phyloP scores from a whole-genome alignment of 176 grass and related monocot species.

The Echinochloa phyllopogon region DNA sequence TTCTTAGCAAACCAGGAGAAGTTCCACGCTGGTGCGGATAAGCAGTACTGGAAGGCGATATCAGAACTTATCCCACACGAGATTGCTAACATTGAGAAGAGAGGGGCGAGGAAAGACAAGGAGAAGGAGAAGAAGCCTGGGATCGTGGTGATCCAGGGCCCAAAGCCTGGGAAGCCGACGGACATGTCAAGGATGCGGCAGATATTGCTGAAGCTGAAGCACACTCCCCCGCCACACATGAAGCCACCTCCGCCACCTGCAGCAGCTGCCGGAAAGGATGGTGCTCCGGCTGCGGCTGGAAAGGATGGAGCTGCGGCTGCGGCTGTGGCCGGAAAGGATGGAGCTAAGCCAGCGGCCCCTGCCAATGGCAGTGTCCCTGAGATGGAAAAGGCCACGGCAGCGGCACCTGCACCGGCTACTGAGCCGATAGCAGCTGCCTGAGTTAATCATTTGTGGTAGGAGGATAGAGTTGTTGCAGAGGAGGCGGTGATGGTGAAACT shows the following conservation, averaged over 20 bases:
- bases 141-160: constrained; percentile 75
- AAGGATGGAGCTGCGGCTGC: constrained; percentile 46
- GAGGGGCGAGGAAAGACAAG: constrained; percentile 71
- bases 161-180: constrained; percentile 82
- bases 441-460: constrained; percentile 35
- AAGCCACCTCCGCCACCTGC: constrained; percentile 54
- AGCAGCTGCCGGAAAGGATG: constrained; percentile 43
- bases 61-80: constrained; percentile 85
- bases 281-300: background rate
- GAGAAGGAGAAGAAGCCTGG: constrained; percentile 79
- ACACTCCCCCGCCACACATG: constrained; percentile 74
- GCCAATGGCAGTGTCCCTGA: constrained; percentile 51
- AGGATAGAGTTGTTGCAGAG: constrained; percentile 21
- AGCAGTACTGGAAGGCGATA: constrained; percentile 97
- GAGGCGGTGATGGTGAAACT: background rate
- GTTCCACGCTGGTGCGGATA: constrained; percentile 70
- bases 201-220: constrained; percentile 84
- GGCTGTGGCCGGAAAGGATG: constrained; percentile 48
- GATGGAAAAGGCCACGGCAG: constrained; percentile 36
- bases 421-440: constrained; percentile 49
- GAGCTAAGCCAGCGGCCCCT: constrained; percentile 31
- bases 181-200: constrained; percentile 87
- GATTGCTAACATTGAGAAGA: constrained; percentile 88
- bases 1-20: constrained; percentile 84
- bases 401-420: constrained; percentile 15